Evolutionary conservation across 2,329 filamentous ascomycete species (phyloP), one percentile per base, ranked within the genome.

Genomic region (Fusarium pseudoanthophilum): DNA sequence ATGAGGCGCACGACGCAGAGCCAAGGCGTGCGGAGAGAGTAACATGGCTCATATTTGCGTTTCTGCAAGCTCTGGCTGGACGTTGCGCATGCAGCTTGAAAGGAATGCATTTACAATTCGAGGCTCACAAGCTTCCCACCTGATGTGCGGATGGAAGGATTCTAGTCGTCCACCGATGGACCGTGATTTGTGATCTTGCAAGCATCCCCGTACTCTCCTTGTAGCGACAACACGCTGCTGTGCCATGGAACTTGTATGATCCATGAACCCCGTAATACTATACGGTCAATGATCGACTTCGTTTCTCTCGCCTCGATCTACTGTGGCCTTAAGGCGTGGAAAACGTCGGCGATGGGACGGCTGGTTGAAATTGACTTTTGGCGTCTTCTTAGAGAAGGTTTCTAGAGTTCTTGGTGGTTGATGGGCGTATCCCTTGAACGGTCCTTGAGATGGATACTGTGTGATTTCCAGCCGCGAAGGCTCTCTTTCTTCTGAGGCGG

Each of bases 291-390:
- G 30, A 46, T 16, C 21, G 45, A n/a, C 64, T 42, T 20, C 8
- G 36, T 18, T 28, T 62, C 26, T 30, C 18, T 37, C 13, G 11
- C 28, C 45, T 48, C 45, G 40, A 32, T 26, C 34, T 36, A 8
- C 36, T 37, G 30, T 28, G 36, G 13, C 39, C 26, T 20, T 49
- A 28, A 43, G 56, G 40, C 59, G 42, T 61, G 30, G 21, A 40
- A 51, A 30, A 45, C 21, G 60, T 67, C 65, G 65, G 49, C 30
- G 70, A 45, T 48, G 52, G 42, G 70, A 45, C 51, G 52, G 56
- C 69, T 58, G 64, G 53, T 73, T 73, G 52, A 64, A 66, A 73
- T 73, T 73, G 71, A 60, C 66, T 73, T 73, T 73, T 57, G 63
- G 53, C 37, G 51, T 58, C 49, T 30, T 21, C 56, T 28, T 45